Evolutionary conservation across 257 asterid species (phyloP), one percentile per base, ranked within the genome.

Genomic region (Salvia hispanica): DNA sequence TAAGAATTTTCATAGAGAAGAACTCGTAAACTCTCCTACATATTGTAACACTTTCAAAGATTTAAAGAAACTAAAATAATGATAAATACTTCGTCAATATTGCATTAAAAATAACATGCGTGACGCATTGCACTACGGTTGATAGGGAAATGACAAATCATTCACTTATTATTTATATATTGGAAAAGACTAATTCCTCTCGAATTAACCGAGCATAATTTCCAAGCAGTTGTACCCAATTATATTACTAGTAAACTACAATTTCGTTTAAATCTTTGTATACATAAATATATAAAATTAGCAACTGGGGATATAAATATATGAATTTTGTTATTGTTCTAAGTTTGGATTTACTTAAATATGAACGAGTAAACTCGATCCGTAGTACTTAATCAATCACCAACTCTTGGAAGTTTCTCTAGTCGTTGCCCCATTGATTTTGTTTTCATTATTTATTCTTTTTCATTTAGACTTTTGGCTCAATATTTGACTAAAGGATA

Each of bases 331-430:
- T 31, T 9, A 31, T 8, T 25, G 16, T 28, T 55, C 3, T 25
- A 31, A 11, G 43, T 31, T 25, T 56, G 43, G 43, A 31, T 55
- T 12, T 31, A 56, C 65, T 14, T 40, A 10, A 39, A 61, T 42
- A 16, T 61, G 52, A 60, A 10, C 9, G 16, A 59, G 51, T 60
- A 15, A 59, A 60, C 18, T 18, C 34, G 13, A 16, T 5, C 16
- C 36, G 37, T 39, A 39, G 51, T 39, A 39, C 64, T 9, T 58
- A 2, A 25, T 25, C 31, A 58, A 58, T 16, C 51, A 42, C 66
- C 66, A 62, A 21, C 56, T 28, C 56, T 39, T n/a, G 6, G 46
- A 64, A 64, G 58, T 47, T 64, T 47, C 69, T 63, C 14, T 14
- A 9, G 7, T 12, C 4, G 40, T 18, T 61, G 0, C 13, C 21